Percentiles rank a stretch among this genome's conserved stretches.
These are phyloP conservation scores for Chrysoporthe cubensis DNA, from an alignment of 2,329 filamentous ascomycete species.

Conservation along the genomic window DNA sequence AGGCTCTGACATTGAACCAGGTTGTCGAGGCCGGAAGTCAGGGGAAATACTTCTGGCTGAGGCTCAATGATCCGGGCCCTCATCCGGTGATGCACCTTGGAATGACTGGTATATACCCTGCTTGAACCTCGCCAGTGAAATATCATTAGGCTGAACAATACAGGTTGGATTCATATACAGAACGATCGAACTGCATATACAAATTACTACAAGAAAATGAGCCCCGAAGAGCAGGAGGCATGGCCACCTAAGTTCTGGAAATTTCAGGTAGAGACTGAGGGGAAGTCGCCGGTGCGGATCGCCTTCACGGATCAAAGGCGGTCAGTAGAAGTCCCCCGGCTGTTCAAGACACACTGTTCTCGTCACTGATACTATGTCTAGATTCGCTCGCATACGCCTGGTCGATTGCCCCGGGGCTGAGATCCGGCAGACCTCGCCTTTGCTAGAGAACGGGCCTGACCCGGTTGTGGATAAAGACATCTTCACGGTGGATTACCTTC, in stretches of 20 bases:
- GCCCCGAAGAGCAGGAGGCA: constrained; percentile 56
- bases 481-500: constrained; percentile 77
- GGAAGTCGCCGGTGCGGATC: constrained; percentile 57
- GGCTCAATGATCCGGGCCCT: constrained; percentile 72
- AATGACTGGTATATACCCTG: constrained; percentile 56
- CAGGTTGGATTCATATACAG: constrained; percentile 84
- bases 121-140: constrained; percentile 13
- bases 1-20: constrained; percentile 33
- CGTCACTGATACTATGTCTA: not conserved
- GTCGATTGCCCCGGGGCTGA: constrained; percentile 78
- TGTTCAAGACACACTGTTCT: no score
- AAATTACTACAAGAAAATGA: constrained; percentile 77
- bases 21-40: constrained; percentile 75
- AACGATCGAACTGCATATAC: constrained; percentile 78
- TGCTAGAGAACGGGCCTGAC: constrained; percentile 93
- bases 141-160: constrained; percentile 49
- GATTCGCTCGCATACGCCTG: constrained; percentile 75
- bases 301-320: constrained; percentile 86
- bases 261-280: constrained; percentile 72
- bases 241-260: constrained; percentile 96
- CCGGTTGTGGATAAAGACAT: constrained; percentile 80
- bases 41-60: constrained; percentile 92
- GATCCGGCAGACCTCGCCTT: constrained; percentile 75
- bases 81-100: constrained; percentile 91
- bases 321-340: constrained; percentile 5